Base-by-base conservation (phyloP, 352 stramenopile genomes). In the Vaucheria bursata region DNA sequence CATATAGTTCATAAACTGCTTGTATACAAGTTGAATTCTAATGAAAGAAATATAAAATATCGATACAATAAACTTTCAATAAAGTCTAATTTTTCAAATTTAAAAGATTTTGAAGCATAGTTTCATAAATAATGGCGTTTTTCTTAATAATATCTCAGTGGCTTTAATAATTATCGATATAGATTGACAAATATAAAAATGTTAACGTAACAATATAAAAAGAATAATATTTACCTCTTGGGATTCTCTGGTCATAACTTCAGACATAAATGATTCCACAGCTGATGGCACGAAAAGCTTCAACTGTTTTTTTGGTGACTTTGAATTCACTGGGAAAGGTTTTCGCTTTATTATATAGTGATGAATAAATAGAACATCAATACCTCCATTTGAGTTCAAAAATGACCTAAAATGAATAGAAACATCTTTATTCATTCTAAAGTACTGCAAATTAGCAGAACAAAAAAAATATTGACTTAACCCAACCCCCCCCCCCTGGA, bases 361-460 rank as follows among this genome's bases (percentile, higher is more conserved):
- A 50, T 74, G 40, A 32, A 85, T 37, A 7, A 78, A 65, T 32
- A 85, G 71, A 68, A 76, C 70, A 45, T 50, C 76, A 52, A 85
- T 80, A 35, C 37, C 71, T 29, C 77, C 80, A 38, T 37, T 34
- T 6, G 72, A 80, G 2, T 36, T 36, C 71, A 84, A 38, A 39
- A 85, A 80, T 25, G 35, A 79, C 39, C 29, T 76, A 64, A 40
- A 35, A 67, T 29, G 67, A 32, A 33, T 38, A 35, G 50, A 67
- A 71, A 6, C 68, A 64, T 25, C 77, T 39, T 77, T 32, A 31
- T 25, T 33, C 8, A 79, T 67, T 8, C 12, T 25, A 31, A 37
- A 71, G 65, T n/a, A 77, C 91, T 79, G 64, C 90, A 91, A 31
- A 25, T 29, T 8, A 31, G 45, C 82, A 89, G 12, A 29, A 32